Conservation (phyloP, 495 filamentous ascomycete genomes). For the Penicillium herquei region DNA sequence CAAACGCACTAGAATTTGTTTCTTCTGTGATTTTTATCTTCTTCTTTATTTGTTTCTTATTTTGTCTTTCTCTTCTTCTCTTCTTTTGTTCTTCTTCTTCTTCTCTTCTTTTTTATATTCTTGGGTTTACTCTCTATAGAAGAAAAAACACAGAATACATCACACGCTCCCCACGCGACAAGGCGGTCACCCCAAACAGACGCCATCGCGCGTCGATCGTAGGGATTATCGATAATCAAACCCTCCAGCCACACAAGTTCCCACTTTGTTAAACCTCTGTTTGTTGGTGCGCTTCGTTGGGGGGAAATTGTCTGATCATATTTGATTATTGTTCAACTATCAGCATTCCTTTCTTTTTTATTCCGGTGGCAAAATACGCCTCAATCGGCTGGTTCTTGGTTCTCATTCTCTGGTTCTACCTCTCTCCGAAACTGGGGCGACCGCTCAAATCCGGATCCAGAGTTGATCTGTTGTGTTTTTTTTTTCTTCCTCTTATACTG, state of each 20-base stretch:
- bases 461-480: slow-evolving; percentile 25
- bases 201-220: slow-evolving; percentile 34
- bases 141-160: not conserved
- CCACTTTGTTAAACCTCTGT: slow-evolving; percentile 2
- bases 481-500: slow-evolving; percentile 21
- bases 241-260: slow-evolving; percentile 26
- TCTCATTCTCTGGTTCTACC: slow-evolving; percentile 37
- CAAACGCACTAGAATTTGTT: slow-evolving; percentile 14
- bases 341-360: slow-evolving; percentile 2
- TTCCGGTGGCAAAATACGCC: slow-evolving; percentile 37
- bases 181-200: slow-evolving; percentile 37
- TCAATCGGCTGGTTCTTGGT: slow-evolving; percentile 22
- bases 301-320: not conserved
- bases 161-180: slow-evolving; percentile 33
- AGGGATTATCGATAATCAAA: slow-evolving; percentile 37
- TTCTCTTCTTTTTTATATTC: not conserved
- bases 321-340: too few species aligned
- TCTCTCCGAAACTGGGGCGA: slow-evolving; percentile 28
- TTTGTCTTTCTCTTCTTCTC: not conserved
- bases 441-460: slow-evolving; percentile 28
- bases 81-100: slow-evolving; percentile 5
- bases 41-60: slow-evolving; percentile 6
- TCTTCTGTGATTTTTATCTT: slow-evolving; percentile 7
- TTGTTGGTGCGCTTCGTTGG: slow-evolving; percentile 6
- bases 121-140: not conserved